Evolutionary conservation across 1,139 yeast species (phyloP).

Genomic region (Blastobotrys indianensis): DNA sequence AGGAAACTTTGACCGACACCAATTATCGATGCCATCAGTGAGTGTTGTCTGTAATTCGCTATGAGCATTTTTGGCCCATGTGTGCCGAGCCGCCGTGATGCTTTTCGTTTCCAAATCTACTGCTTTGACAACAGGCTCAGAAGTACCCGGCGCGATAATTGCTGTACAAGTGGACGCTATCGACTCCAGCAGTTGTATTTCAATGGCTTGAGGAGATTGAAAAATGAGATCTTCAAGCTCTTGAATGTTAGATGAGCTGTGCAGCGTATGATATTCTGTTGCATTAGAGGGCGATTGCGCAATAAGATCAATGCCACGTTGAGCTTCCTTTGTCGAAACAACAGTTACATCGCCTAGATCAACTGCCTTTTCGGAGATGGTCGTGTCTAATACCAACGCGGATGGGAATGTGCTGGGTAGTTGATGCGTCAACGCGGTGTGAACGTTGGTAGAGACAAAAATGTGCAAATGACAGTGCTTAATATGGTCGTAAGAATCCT

Average conservation of each 20-base stretch:
- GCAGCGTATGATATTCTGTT: constrained; percentile 22
- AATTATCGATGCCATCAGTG: constrained; percentile 22
- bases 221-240: constrained; percentile 23
- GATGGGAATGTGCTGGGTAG: constrained; percentile 22
- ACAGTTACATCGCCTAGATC: constrained; percentile 13
- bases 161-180: constrained; percentile 27
- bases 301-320: constrained; percentile 25
- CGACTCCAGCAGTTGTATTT: constrained; percentile 21
- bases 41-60: constrained; percentile 34
- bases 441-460: constrained; percentile 21
- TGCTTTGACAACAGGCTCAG: constrained; percentile 13
- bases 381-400: constrained; percentile 22
- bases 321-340: constrained; percentile 24
- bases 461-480: constrained; percentile 30
- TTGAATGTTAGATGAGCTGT: constrained; percentile 25
- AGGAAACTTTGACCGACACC: constrained; percentile 25
- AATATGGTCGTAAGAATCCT: constrained; percentile 31
- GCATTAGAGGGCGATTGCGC: constrained; percentile 29
- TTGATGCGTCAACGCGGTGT: constrained; percentile 18
- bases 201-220: constrained; percentile 15
- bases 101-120: constrained; percentile 18
- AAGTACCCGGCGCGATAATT: constrained; percentile 20
- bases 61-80: constrained; percentile 37
- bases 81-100: constrained; percentile 23
- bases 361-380: constrained; percentile 6